phyloP scores from a whole-genome alignment of 2,329 filamentous ascomycete species.

The Trichoderma hamatum region DNA sequence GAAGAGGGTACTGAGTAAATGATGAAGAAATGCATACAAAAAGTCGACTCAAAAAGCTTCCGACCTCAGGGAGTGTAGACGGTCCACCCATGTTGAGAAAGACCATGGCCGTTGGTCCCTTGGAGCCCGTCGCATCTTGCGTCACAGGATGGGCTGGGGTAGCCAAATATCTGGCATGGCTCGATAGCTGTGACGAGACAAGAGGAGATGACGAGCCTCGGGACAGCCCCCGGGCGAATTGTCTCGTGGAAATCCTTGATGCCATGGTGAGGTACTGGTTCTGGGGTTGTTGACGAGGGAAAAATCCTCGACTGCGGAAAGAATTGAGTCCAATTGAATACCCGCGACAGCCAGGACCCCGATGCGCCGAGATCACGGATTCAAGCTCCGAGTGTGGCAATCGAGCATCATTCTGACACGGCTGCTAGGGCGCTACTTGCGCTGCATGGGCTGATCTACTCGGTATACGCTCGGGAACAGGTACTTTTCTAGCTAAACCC shows the following conservation, averaged over 20 bases:
- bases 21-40: slow-evolving; percentile 65
- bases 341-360: not conserved
- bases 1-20: not conserved
- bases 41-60: slow-evolving; percentile 83
- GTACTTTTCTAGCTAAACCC: slow-evolving; percentile 28
- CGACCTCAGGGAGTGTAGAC: slow-evolving; percentile 83
- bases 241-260: slow-evolving; percentile 37
- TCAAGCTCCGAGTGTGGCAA: slow-evolving; percentile 25
- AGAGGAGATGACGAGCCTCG: slow-evolving; percentile 35
- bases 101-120: slow-evolving; percentile 94
- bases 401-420: slow-evolving; percentile 3
- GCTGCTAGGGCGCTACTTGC: not conserved
- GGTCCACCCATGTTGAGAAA: slow-evolving; percentile 99
- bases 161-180: slow-evolving; percentile 41
- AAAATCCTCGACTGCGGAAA: slow-evolving; percentile 7
- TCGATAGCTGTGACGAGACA: slow-evolving; percentile 37
- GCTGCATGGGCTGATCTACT: not conserved
- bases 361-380: slow-evolving; percentile 26
- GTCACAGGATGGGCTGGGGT: slow-evolving; percentile 72
- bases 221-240: slow-evolving; percentile 37
- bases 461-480: not conserved
- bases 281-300: not conserved
- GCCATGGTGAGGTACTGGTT: slow-evolving; percentile 36
- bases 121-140: slow-evolving; percentile 68
- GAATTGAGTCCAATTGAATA: not conserved